phyloP scores from a whole-genome alignment of 1,284 basidiomycete genomes.

The Apiotrichum mycotoxinovorans region DNA sequence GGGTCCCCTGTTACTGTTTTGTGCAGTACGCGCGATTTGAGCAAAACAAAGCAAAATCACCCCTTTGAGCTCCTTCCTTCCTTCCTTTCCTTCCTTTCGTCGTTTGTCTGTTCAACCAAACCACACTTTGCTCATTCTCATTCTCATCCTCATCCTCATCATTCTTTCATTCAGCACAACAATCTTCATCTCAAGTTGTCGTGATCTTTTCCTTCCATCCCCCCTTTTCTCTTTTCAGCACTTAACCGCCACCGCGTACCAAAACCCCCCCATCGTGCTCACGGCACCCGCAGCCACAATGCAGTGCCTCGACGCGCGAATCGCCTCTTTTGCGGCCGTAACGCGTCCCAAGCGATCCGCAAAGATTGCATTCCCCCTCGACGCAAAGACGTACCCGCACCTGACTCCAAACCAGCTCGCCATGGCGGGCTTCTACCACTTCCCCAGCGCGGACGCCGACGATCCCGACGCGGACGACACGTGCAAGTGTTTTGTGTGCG shows the following conservation, averaged over 20 bases:
- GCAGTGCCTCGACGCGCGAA: slow-evolving; percentile 37
- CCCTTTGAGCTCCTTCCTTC: too few species aligned
- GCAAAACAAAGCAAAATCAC: too few species aligned
- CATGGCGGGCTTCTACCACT: slow-evolving; percentile 75
- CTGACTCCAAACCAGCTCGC: slow-evolving; percentile 69
- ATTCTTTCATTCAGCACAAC: too few species aligned
- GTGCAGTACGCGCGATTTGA: too few species aligned
- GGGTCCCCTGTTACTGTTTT: too few species aligned
- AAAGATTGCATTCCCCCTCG: slow-evolving; percentile 41
- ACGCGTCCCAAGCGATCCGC: slow-evolving; percentile 28
- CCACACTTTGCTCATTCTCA: background rate
- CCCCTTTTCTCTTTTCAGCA: too few species aligned
- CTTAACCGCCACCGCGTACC: too few species aligned
- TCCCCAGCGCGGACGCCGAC: slow-evolving; percentile 19
- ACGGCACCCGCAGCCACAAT: slow-evolving; percentile 18
- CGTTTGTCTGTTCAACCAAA: too few species aligned
- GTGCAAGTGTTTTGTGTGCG: slow-evolving; percentile 67
- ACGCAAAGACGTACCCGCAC: slow-evolving; percentile 37
- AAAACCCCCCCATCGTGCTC: background rate
- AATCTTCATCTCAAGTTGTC: too few species aligned
- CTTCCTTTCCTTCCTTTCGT: background rate
- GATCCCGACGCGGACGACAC: slow-evolving; percentile 26
- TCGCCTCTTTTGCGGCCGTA: slow-evolving; percentile 34
- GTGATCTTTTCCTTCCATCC: too few species aligned
- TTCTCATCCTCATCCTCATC: too few species aligned